phyloP scores from a whole-genome alignment of 768 basidiomycete genomes.

The Pisolithus sp. region DNA sequence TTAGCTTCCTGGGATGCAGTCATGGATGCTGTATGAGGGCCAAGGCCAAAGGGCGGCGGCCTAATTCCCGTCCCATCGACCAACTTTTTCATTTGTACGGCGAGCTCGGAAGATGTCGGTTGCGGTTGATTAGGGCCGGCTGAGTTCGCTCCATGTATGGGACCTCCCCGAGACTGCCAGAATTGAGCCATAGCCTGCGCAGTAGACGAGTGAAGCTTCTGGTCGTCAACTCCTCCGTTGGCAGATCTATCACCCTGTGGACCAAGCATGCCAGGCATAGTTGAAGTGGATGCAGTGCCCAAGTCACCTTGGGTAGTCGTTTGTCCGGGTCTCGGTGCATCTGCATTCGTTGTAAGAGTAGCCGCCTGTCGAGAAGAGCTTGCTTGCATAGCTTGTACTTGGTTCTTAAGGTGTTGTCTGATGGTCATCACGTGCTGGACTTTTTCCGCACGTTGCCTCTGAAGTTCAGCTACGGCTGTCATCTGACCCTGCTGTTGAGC shows the following conservation, averaged over 20 bases:
- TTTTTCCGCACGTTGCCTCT: constrained; percentile 7
- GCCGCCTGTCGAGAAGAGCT: neutral
- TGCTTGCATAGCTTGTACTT: constrained; percentile 8
- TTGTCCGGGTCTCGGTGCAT: neutral
- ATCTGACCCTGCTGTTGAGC: constrained; percentile 16
- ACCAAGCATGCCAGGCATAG: constrained; percentile 1
- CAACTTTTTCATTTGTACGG: constrained; percentile 43
- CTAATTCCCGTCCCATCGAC: constrained; percentile 38
- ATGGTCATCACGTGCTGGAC: constrained; percentile 5
- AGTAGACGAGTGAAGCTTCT: constrained; percentile 14
- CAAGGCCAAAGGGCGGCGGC: constrained; percentile 14
- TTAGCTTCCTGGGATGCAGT: constrained; percentile 8
- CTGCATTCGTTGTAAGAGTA: neutral
- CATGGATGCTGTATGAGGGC: constrained; percentile 14
- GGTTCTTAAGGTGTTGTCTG: constrained; percentile 7
- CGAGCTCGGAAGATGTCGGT: constrained; percentile 14
- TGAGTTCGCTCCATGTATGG: constrained; percentile 4
- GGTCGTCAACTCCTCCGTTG: constrained; percentile 13
- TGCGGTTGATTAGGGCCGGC: constrained; percentile 13
- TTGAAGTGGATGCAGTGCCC: neutral
- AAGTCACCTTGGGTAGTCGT: neutral
- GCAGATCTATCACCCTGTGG: constrained; percentile 4
- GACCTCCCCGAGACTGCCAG: constrained; percentile 23
- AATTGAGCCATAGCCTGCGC: constrained; percentile 22
- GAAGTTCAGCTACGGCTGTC: constrained; percentile 8